A percentile compares a stretch with the other conserved stretches of the same genome.
Evolutionary conservation across 306 rosid species (phyloP).

Genomic region (Ormosia emarginata): DNA sequence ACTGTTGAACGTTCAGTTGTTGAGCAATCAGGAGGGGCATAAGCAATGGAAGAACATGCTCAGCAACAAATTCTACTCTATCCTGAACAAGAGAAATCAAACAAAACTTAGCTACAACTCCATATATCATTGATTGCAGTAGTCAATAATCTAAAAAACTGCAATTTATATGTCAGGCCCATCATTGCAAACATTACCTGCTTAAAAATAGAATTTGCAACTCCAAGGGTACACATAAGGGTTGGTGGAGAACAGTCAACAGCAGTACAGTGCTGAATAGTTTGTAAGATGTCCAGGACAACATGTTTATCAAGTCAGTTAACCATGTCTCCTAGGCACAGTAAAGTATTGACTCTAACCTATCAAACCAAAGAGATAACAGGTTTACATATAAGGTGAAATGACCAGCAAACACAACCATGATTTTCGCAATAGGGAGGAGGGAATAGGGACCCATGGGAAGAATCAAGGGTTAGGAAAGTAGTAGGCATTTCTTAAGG

Average conservation of each 20-base stretch:
- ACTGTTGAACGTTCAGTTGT: slow-evolving; percentile 95
- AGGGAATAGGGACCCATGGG: neutral
- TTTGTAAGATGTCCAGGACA: slow-evolving; percentile 80
- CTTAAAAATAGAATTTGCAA: slow-evolving; percentile 89
- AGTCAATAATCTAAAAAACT: neutral
- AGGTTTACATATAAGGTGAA: neutral
- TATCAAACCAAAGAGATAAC: slow-evolving; percentile 33
- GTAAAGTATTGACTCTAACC: slow-evolving; percentile 97
- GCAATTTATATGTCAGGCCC: neutral
- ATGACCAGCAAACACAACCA: neutral
- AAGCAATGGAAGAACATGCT: slow-evolving; percentile 91
- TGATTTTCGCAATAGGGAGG: neutral
- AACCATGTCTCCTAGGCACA: slow-evolving; percentile 88
- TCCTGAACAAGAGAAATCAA: slow-evolving; percentile 53
- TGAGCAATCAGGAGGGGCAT: slow-evolving; percentile 82
- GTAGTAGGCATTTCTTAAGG: neutral
- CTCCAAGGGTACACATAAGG: slow-evolving; percentile 98
- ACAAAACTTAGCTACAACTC: slow-evolving; percentile 22
- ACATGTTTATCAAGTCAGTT: slow-evolving; percentile 77
- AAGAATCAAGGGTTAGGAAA: neutral
- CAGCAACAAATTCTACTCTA: slow-evolving; percentile 91
- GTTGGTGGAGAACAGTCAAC: slow-evolving; percentile 97
- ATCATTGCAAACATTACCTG: slow-evolving; percentile 48
- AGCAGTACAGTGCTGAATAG: slow-evolving; percentile 94
- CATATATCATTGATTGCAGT: neutral